Conservation (phyloP, 2,329 filamentous ascomycete genomes). For the Trichoderma polysporum region DNA sequence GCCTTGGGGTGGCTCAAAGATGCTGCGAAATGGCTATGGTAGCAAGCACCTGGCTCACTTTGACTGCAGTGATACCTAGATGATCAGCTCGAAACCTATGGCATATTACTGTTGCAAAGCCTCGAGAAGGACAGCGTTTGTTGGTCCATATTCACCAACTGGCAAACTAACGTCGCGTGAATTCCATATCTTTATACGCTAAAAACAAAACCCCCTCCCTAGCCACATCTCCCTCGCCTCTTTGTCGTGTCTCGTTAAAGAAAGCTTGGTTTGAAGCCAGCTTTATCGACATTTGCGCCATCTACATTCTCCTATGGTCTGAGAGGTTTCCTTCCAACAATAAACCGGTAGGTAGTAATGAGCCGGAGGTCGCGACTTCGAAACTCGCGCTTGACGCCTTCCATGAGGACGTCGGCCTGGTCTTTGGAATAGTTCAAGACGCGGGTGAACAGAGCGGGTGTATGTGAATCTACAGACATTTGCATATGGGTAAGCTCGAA, state of each 20-base stretch:
- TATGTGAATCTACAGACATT: slow-evolving; percentile 44
- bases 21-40: not conserved
- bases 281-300: not conserved
- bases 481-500: slow-evolving; percentile 43
- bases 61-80: not conserved
- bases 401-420: slow-evolving; percentile 42
- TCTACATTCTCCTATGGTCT: not conserved
- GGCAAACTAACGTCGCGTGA: not conserved
- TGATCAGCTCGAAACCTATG: not conserved
- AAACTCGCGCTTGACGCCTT: slow-evolving; percentile 42
- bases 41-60: not conserved
- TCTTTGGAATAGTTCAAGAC: slow-evolving; percentile 41
- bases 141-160: not conserved
- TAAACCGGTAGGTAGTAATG: slow-evolving; percentile 38
- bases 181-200: not conserved
- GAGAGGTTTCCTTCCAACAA: slow-evolving; percentile 31
- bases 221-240: not conserved
- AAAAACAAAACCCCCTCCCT: not conserved
- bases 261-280: not conserved
- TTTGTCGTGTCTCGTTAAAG: not conserved
- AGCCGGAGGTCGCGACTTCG: slow-evolving; percentile 34
- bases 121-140: not conserved
- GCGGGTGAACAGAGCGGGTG: slow-evolving; percentile 41
- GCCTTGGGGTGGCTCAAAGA: not conserved
- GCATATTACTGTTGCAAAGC: not conserved